phyloP scores from a whole-genome alignment of 306 rosid genomes.

The Inga oerstediana region DNA sequence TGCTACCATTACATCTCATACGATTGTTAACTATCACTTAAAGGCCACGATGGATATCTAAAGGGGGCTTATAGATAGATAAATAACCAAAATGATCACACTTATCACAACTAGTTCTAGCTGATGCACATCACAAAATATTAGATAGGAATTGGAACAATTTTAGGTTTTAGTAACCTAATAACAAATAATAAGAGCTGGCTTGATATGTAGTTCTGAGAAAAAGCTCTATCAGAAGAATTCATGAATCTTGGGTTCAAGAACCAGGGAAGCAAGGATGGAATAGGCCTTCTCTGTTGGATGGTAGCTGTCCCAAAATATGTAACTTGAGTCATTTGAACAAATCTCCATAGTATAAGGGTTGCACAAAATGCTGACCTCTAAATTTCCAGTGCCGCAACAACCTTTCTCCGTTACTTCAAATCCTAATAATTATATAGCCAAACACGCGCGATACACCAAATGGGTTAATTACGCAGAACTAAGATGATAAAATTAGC shows the following conservation, averaged over 20 bases:
- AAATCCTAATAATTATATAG: conserved; percentile 56
- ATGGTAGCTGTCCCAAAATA: conserved; percentile 77
- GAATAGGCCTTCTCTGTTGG: conserved; percentile 53
- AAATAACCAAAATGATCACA: neutral
- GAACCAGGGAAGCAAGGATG: conserved; percentile 27
- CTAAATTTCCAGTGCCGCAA: conserved; percentile 74
- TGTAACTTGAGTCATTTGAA: conserved; percentile 39
- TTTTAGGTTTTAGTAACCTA: no score
- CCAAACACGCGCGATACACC: neutral
- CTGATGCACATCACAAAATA: neutral
- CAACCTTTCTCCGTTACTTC: conserved; percentile 59
- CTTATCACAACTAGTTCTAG: neutral
- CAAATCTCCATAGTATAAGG: conserved; percentile 32
- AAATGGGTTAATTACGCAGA: neutral
- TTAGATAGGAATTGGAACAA: neutral
- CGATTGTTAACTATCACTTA: no score
- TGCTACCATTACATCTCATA: no score
- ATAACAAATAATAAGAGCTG: neutral
- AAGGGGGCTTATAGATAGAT: neutral
- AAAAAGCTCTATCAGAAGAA: conserved; percentile 43
- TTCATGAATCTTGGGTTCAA: conserved; percentile 35
- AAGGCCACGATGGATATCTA: no score
- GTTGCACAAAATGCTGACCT: conserved; percentile 57
- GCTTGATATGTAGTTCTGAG: neutral
- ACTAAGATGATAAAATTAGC: neutral